Conservation (phyloP, 2,329 filamentous ascomycete genomes). For the Zymoseptoria pseudotritici region DNA sequence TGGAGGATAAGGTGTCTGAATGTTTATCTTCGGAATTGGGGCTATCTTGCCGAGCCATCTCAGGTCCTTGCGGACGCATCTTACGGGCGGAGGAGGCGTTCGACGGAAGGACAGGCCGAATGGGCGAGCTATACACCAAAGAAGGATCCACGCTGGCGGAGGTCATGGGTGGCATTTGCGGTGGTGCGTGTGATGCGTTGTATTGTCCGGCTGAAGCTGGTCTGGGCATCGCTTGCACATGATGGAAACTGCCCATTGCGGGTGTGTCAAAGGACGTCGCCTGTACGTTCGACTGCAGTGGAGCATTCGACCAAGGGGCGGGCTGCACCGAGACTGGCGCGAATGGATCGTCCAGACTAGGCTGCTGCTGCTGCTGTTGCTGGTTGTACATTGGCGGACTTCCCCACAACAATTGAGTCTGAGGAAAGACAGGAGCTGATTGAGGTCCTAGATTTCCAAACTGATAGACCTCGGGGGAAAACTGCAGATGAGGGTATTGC, state of each 20-base stretch:
- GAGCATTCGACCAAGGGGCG: neutral
- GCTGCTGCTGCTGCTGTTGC: constrained; percentile 7
- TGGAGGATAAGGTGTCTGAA: constrained; percentile 34
- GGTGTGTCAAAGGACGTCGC: constrained; percentile 24
- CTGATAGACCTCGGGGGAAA: constrained; percentile 52
- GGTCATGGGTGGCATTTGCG: constrained; percentile 15
- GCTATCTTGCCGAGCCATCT: constrained; percentile 21
- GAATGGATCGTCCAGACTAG: constrained; percentile 26
- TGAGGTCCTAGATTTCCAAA: constrained; percentile 45
- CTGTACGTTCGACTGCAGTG: constrained; percentile 4
- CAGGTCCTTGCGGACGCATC: neutral
- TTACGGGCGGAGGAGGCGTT: neutral
- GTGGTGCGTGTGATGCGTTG: constrained; percentile 13
- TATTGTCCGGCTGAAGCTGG: constrained; percentile 22
- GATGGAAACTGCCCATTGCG: constrained; percentile 26
- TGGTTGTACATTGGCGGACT: constrained; percentile 16
- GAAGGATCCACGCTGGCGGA: constrained; percentile 42
- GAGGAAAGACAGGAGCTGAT: constrained; percentile 51
- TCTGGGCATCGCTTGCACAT: constrained; percentile 17
- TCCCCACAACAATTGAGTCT: constrained; percentile 42
- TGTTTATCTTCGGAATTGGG: constrained; percentile 32
- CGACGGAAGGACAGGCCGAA: constrained; percentile 13
- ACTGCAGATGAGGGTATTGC: constrained; percentile 48
- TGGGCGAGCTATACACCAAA: constrained; percentile 34
- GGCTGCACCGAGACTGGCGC: constrained; percentile 11